A percentile compares a stretch with the other conserved stretches of the same genome.
Evolutionary conservation across 768 basidiomycete species (phyloP).

Genomic region (Mycena latifolia): DNA sequence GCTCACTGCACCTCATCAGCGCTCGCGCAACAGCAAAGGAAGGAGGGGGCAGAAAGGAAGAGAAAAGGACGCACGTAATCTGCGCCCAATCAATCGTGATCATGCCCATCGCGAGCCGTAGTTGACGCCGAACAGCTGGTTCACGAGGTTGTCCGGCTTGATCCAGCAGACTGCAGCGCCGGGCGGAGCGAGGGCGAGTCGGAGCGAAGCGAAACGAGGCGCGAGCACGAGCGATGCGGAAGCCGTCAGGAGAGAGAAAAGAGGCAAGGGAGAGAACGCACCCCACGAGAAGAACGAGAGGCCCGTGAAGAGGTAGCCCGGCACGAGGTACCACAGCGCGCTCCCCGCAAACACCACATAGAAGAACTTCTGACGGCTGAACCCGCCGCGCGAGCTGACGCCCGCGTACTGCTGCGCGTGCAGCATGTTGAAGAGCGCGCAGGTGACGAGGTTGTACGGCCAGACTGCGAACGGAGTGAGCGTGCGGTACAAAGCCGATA

Average conservation of each 20-base stretch:
- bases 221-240: no score
- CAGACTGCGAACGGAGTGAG: no score
- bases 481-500: no score
- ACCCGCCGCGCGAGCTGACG: constrained; percentile 72
- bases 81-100: constrained; percentile 56
- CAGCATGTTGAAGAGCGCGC: constrained; percentile 84
- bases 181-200: no score
- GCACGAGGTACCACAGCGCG: constrained; percentile 33
- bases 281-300: constrained; percentile 52
- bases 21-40: no score
- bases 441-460: constrained; percentile 81
- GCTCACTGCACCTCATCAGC: no score
- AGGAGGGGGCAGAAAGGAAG: no score
- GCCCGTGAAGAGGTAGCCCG: constrained; percentile 53
- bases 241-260: no score
- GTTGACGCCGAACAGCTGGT: constrained; percentile 47
- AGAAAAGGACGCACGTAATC: constrained; percentile 44
- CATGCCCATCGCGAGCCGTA: constrained; percentile 49
- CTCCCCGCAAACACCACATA: constrained; percentile 64
- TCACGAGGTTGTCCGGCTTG: constrained; percentile 54
- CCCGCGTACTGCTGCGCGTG: constrained; percentile 81
- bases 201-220: no score
- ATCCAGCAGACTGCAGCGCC: constrained; percentile 66
- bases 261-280: no score
- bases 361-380: constrained; percentile 85